Conservation (phyloP, 2,329 filamentous ascomycete species). For the Pseudocercospora pini-densiflorae region DNA sequence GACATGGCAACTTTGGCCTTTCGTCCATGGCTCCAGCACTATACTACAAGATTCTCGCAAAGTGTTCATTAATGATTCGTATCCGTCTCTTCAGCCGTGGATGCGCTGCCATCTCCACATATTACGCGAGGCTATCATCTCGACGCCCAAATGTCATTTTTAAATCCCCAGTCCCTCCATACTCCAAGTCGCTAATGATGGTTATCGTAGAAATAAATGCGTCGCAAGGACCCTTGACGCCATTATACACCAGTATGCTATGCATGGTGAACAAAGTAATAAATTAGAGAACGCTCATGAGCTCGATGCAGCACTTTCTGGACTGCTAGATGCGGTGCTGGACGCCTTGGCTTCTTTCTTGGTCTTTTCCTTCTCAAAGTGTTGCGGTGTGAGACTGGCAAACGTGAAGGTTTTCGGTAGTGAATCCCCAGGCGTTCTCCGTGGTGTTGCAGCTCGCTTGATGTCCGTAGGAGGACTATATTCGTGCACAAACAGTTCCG, state of each 20-base stretch:
- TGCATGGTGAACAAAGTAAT: not conserved
- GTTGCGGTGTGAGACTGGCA: slow-evolving; percentile 51
- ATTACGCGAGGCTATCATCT: not conserved
- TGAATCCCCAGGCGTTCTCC: slow-evolving; percentile 38
- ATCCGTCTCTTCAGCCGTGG: slow-evolving; percentile 7
- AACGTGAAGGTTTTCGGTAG: slow-evolving; percentile 53
- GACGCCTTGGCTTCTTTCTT: slow-evolving; percentile 25
- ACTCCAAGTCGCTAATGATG: slow-evolving; percentile 9
- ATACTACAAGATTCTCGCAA: slow-evolving; percentile 3
- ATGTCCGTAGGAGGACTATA: slow-evolving; percentile 51
- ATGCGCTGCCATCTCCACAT: slow-evolving; percentile 2
- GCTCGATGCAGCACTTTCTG: slow-evolving; percentile 23
- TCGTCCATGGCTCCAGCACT: not conserved
- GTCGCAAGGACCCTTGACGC: not conserved
- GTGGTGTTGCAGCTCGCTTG: slow-evolving; percentile 38
- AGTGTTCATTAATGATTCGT: not conserved
- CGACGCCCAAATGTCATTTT: slow-evolving; percentile 1
- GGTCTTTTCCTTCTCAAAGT: slow-evolving; percentile 44
- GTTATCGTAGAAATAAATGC: slow-evolving; percentile 6
- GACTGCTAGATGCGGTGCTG: slow-evolving; percentile 28
- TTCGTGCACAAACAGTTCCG: slow-evolving; percentile 52
- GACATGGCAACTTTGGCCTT: not conserved
- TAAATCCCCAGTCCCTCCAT: not conserved
- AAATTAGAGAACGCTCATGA: slow-evolving; percentile 14
- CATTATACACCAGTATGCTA: slow-evolving; percentile 3